Evolutionary conservation across 2,329 filamentous ascomycete genomes (phyloP), one percentile per base, ranked within the genome.

Genomic region (Shiraia sp.): DNA sequence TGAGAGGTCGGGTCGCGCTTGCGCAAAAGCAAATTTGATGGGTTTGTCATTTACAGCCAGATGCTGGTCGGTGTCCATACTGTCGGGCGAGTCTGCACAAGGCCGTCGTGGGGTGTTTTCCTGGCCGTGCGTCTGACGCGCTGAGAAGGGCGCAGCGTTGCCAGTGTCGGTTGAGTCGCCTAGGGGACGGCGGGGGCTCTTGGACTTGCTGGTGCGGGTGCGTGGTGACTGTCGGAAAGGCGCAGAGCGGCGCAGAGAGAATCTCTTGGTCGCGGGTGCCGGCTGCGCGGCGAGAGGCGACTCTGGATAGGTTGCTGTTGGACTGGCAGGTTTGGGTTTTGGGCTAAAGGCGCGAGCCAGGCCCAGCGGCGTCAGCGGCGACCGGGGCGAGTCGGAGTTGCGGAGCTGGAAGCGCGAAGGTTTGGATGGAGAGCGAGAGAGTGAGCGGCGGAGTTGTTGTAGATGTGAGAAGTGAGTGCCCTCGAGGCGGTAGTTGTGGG

Each of bases 401-500:
- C 81, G 75, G 38, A 95, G 74, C 42, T 81, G 79, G 67, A 93
- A 92, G 58, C 80, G 78, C 42, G 79, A 79, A 30, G 75, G 76
- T 69, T 93, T 95, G 23, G 92, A 96, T 9, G 92, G 92, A n/a
- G 92, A 96, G 59, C 90, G 82, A 42, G 91, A 96, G 51, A 96
- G 78, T 17, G 92, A 96, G 57, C 90, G 87, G 53, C 91, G 82
- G 44, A 96, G 77, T 60, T 90, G 88, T 63, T 89, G 82, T 51
- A 96, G 87, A 45, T 88, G 86, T 36, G 88, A 84, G 48, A 87
- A 86, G 46, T 66, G 59, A 44, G 57, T 51, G 52, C 89, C 83
- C 74, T 95, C 88, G 59, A 92, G 86, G 71, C 88, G 86, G 68
- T 89, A 88, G 48, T 83, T 82, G 61, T 88, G 85, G 33, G 63